Conservation (phyloP, 2,329 filamentous ascomycete genomes). For the Geosmithia flava region DNA sequence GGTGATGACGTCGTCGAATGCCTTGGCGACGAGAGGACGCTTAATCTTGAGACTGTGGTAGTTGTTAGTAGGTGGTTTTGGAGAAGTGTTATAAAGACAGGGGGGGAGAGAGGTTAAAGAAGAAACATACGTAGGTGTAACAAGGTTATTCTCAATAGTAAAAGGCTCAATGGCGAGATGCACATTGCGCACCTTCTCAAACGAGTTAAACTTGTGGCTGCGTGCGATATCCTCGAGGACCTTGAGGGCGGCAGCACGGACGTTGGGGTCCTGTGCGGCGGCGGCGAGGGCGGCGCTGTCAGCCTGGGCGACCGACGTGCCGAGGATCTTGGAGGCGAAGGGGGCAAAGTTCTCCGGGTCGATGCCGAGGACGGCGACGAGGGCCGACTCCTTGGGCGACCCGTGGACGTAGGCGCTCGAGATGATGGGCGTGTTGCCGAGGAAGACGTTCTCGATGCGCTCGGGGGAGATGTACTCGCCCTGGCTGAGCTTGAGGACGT, state of each 20-base stretch:
- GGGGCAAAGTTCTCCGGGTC: conserved; percentile 73
- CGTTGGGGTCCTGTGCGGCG: conserved; percentile 54
- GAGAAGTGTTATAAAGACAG: neutral
- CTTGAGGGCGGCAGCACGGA: conserved; percentile 64
- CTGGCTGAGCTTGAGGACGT: conserved; percentile 95
- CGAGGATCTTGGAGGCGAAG: conserved; percentile 68
- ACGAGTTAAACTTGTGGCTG: conserved; percentile 83
- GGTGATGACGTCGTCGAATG: conserved; percentile 39
- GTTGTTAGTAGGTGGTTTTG: no score
- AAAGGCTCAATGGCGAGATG: conserved; percentile 80
- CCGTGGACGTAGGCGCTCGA: conserved; percentile 83
- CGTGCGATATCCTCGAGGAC: conserved; percentile 68
- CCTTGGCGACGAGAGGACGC: conserved; percentile 41
- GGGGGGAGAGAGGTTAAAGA: neutral
- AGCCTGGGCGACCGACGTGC: conserved; percentile 44
- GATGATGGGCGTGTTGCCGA: conserved; percentile 68
- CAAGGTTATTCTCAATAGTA: conserved; percentile 79
- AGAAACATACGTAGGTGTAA: conserved; percentile 70
- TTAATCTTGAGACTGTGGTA: conserved; percentile 43
- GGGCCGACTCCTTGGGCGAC: conserved; percentile 65
- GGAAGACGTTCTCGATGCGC: conserved; percentile 88
- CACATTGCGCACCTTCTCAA: conserved; percentile 68
- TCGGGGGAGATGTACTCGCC: conserved; percentile 98
- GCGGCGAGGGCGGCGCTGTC: conserved; percentile 57
- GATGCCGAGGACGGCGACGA: conserved; percentile 82